Percentiles rank a stretch among this genome's conserved stretches.
These are phyloP conservation scores for Flaveria sonorensis DNA, from an alignment of 129 eudicot genomes.

Conservation along the genomic window DNA sequence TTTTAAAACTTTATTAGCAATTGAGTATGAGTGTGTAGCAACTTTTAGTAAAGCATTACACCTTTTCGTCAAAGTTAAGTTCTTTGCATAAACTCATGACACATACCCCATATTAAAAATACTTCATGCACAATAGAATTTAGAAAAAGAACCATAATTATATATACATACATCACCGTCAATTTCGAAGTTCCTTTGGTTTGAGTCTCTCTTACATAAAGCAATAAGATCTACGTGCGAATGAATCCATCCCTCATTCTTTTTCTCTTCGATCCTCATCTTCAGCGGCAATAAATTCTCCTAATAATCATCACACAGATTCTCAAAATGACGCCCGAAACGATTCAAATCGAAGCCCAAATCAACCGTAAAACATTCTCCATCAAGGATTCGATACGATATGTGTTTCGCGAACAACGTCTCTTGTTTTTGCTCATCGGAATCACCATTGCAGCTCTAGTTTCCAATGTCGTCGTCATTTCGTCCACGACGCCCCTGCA, in stretches of 20 bases:
- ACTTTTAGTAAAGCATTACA: too few species aligned
- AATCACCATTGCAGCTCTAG: conserved; percentile 43
- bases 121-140: too few species aligned
- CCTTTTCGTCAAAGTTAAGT: too few species aligned
- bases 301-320: conserved; percentile 8
- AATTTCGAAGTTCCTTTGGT: conserved; percentile 33
- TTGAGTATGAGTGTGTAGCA: too few species aligned
- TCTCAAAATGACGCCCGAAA: conserved; percentile 29
- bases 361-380: conserved; percentile 30
- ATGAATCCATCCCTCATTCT: conserved; percentile 7
- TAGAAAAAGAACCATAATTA: too few species aligned
- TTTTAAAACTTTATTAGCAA: too few species aligned
- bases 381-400: conserved; percentile 25
- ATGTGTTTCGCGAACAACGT: conserved; percentile 44
- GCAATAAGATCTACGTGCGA: conserved; percentile 21
- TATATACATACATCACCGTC: conserved; percentile 18
- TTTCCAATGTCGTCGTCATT: conserved; percentile 37
- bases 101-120: too few species aligned
- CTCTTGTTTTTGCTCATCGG: conserved; percentile 46
- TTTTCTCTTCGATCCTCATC: not conserved
- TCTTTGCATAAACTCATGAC: too few species aligned
- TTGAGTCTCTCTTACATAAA: conserved; percentile 17
- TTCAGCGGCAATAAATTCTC: not conserved
- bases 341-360: conserved; percentile 14
- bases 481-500: conserved; percentile 14